Percentiles rank a stretch among this genome's conserved stretches.
phyloP scores from a whole-genome alignment of 352 stramenopile genomes.

The Phytophthora sansomeana region DNA sequence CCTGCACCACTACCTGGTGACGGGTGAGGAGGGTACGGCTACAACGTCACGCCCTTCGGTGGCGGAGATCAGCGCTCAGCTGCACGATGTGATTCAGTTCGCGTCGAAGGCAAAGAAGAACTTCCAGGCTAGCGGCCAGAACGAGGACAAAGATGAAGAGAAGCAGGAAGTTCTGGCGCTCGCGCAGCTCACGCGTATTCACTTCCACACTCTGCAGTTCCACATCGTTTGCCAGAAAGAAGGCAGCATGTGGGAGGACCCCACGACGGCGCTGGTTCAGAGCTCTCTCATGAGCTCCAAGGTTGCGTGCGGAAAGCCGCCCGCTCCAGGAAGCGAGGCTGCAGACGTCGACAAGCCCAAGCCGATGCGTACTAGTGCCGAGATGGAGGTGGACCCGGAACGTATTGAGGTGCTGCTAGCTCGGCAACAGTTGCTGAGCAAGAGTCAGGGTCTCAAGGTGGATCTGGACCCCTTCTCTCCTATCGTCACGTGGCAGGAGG shows the following conservation, averaged over 20 bases:
- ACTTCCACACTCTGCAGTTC: conserved; percentile 90
- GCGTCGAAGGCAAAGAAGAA: conserved; percentile 51
- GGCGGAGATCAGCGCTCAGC: conserved; percentile 73
- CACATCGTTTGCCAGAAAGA: conserved; percentile 85
- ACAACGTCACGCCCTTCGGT: conserved; percentile 82
- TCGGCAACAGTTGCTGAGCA: conserved; percentile 64
- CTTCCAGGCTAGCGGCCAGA: conserved; percentile 43
- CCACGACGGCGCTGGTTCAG: conserved; percentile 74
- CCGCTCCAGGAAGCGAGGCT: conserved; percentile 31
- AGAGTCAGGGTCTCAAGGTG: conserved; percentile 59
- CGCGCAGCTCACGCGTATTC: conserved; percentile 75
- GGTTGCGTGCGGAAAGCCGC: conserved; percentile 75
- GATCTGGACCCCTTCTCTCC: conserved; percentile 75
- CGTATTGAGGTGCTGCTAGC: conserved; percentile 73
- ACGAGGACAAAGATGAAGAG: conserved; percentile 20
- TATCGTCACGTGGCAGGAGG: conserved; percentile 73
- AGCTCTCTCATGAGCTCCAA: conserved; percentile 87
- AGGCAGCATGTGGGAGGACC: conserved; percentile 71
- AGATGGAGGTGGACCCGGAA: conserved; percentile 80
- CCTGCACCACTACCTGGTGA: conserved; percentile 83
- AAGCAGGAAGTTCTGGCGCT: conserved; percentile 51
- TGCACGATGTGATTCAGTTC: conserved; percentile 77
- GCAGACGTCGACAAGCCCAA: conserved; percentile 23
- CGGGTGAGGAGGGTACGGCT: conserved; percentile 71
- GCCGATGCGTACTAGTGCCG: conserved; percentile 57